Conservation (phyloP, 2,329 filamentous ascomycete species). For the Geosmithia morbida region DNA sequence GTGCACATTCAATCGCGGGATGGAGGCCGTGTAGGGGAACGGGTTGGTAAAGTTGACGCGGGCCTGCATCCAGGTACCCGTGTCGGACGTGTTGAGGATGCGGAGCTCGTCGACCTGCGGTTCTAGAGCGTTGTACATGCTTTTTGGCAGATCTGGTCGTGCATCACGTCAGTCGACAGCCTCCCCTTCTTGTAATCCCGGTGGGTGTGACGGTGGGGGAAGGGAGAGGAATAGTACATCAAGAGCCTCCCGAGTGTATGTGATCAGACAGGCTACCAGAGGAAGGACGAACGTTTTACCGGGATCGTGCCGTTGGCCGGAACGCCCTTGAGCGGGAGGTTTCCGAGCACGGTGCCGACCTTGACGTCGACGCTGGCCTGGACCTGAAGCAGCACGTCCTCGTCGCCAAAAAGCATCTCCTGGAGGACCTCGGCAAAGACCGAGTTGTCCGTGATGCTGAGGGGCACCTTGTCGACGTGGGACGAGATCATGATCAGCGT, state of each 20-base stretch:
- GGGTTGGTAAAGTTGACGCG: constrained; percentile 79
- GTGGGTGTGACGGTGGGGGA: no score
- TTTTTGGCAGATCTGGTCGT: constrained; percentile 40
- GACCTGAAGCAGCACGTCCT: constrained; percentile 57
- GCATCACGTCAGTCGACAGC: background rate
- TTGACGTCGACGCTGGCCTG: constrained; percentile 71
- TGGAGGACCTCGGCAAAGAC: constrained; percentile 73
- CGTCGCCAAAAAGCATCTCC: constrained; percentile 59
- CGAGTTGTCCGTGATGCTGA: constrained; percentile 68
- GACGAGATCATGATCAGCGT: constrained; percentile 61
- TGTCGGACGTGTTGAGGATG: constrained; percentile 57
- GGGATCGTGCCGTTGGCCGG: constrained; percentile 76
- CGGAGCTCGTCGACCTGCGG: constrained; percentile 59
- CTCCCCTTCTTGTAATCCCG: no score
- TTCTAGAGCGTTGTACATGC: constrained; percentile 28
- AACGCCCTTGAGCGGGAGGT: constrained; percentile 68
- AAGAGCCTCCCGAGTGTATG: constrained; percentile 4
- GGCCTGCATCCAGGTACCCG: constrained; percentile 57
- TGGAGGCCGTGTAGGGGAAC: constrained; percentile 64
- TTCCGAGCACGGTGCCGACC: constrained; percentile 67
- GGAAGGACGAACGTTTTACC: constrained; percentile 79
- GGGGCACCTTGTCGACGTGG: constrained; percentile 60
- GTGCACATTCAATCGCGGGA: constrained; percentile 72
- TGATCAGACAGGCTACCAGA: constrained; percentile 20
- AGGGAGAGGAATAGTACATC: background rate